Evolutionary conservation across 164 flowering plant species (phyloP).

Genomic region (Santalum album): DNA sequence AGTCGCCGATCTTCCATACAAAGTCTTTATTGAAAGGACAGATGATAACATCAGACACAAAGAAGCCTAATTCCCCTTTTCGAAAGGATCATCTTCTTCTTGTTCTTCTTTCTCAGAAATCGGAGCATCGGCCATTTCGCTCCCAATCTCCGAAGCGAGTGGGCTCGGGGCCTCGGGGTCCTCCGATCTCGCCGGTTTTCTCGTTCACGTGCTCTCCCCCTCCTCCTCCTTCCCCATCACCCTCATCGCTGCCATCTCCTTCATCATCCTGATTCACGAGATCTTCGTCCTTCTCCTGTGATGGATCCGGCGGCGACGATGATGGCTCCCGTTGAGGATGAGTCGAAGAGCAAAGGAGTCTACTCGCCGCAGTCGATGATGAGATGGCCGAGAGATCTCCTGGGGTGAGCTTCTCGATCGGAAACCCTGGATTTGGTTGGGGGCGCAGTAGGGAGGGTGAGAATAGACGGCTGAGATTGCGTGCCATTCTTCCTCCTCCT

Average conservation of each 20-base stretch:
- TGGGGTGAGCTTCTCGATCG: too few relatives aligned
- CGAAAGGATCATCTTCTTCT: too few relatives aligned
- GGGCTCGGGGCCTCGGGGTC: conserved; percentile 1
- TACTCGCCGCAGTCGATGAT: background rate
- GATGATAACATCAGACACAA: too few relatives aligned
- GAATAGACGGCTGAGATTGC: background rate
- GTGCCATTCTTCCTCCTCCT: background rate
- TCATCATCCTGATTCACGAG: background rate
- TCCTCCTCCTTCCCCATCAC: background rate
- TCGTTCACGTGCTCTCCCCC: background rate
- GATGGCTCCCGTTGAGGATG: background rate
- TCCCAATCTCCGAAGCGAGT: conserved; percentile 3
- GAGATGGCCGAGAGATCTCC: background rate
- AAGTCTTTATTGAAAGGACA: too few relatives aligned
- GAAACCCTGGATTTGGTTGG: background rate
- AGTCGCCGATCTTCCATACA: too few relatives aligned
- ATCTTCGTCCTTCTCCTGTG: background rate
- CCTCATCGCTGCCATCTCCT: background rate
- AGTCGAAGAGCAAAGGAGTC: background rate
- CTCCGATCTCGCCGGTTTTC: background rate
- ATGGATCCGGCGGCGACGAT: background rate
- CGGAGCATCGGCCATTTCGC: background rate
- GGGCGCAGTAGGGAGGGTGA: background rate
- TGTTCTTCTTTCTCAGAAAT: too few relatives aligned
- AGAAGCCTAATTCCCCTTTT: too few relatives aligned